phyloP scores from a whole-genome alignment of 78 protist genomes.

The Dictyostelium brefeldianum region DNA sequence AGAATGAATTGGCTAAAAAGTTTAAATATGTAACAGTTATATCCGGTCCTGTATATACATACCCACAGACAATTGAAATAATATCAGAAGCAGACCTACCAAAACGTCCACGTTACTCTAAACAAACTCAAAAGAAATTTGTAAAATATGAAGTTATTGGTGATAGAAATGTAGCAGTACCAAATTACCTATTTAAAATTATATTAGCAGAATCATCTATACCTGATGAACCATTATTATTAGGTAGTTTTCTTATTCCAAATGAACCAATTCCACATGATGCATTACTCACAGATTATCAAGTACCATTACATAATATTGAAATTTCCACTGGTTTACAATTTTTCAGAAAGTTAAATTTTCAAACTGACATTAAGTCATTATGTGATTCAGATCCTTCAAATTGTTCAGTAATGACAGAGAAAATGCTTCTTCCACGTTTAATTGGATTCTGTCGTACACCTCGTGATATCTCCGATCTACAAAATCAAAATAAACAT shows the following conservation, averaged over 20 bases:
- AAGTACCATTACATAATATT: conserved; percentile 35
- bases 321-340: conserved; percentile 45
- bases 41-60: conserved; percentile 31
- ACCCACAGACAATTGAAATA: conserved; percentile 23
- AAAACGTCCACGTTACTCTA: conserved; percentile 3
- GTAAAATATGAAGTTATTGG: conserved; percentile 69
- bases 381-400: conserved; percentile 29
- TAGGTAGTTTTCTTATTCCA: conserved; percentile 51
- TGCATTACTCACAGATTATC: conserved; percentile 7
- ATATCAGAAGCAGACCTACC: not conserved
- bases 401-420: conserved; percentile 34
- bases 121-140: conserved; percentile 12
- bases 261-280: conserved; percentile 32
- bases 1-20: not conserved
- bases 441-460: conserved; percentile 5
- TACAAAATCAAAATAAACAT: not conserved
- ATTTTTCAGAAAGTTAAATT: conserved; percentile 29
- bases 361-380: conserved; percentile 11
- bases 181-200: conserved; percentile 62
- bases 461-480: not conserved
- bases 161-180: conserved; percentile 68
- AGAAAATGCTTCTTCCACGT: conserved; percentile 2
- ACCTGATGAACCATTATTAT: not conserved
- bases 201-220: conserved; percentile 11
- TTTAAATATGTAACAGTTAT: conserved; percentile 34